phyloP scores from a whole-genome alignment of 2,329 filamentous ascomycete species.

The Monilinia laxa region DNA sequence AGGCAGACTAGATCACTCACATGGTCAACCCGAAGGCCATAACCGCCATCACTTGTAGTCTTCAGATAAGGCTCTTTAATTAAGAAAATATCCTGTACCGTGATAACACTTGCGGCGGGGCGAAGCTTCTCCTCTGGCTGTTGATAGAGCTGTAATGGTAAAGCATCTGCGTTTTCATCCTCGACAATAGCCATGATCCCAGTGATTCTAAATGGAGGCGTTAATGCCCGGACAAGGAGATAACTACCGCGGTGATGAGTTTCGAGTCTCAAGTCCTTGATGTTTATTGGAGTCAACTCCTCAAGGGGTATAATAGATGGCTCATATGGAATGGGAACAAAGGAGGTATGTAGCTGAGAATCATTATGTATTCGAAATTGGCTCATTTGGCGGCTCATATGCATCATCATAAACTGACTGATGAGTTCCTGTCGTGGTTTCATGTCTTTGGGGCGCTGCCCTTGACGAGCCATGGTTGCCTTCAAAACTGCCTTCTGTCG shows the following conservation, averaged over 20 bases:
- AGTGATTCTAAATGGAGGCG: conserved; percentile 34
- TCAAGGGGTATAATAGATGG: conserved; percentile 17
- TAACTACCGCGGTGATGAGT: conserved; percentile 46
- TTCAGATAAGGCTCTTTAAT: conserved; percentile 57
- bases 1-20: conserved; percentile 36
- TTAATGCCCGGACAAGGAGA: conserved; percentile 34
- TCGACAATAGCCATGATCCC: conserved; percentile 39
- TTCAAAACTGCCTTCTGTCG: conserved; percentile 13
- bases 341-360: conserved; percentile 13
- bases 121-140: conserved; percentile 44
- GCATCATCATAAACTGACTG: not conserved
- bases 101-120: conserved; percentile 41
- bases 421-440: conserved; percentile 17
- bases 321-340: conserved; percentile 21
- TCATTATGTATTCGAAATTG: not conserved
- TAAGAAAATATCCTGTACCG: conserved; percentile 42
- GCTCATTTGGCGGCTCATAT: not conserved
- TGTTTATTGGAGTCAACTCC: conserved; percentile 29
- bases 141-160: conserved; percentile 46
- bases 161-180: conserved; percentile 27
- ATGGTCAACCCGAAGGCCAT: conserved; percentile 44
- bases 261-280: conserved; percentile 42
- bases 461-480: conserved; percentile 14
- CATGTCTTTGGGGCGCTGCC: conserved; percentile 15
- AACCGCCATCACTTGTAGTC: conserved; percentile 42